Base-by-base conservation (phyloP, 441 rosid species). In the Pelargonium fulgidum region DNA sequence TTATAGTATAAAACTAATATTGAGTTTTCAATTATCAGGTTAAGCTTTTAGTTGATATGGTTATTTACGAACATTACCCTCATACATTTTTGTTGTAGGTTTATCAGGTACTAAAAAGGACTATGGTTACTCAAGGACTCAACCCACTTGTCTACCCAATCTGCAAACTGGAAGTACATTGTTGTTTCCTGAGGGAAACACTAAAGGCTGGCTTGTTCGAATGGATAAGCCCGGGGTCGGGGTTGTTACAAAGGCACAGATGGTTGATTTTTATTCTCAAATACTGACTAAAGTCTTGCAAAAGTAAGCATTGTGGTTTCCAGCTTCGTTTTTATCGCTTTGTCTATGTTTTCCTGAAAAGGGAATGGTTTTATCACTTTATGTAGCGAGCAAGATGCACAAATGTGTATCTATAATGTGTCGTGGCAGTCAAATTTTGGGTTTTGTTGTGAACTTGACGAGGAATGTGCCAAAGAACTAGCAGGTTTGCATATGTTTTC, bases 381-480 rank as follows among this genome's bases (percentile, higher is more conserved):
- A n/a, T n/a, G 73, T 85, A 93, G 98, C 61, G 90, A 87, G 78
- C 79, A 80, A 75, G 97, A 93, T 83, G 89, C 98, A 1, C 94
- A 93, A 72, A 88, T 93, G 90, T 89, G 97, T 75, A 82, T 93
- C 63, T 91, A 93, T 78, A 90, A 93, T 58, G 78, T 88, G 69
- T 93, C 96, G 11, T 93, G 98, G 98, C 87, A 78, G 71, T 82
- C 82, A 58, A 71, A 83, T 67, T 87, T 81, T 54, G 92, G 93
- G 16, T 91, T 93, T 72, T 89, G 95, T 72, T 88, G 98, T 74
- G 95, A 87, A 68, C 87, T 91, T 47, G 95, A 89, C 68, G 92
- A 86, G 16, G 86, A 82, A 68, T 85, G 91, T 65, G 97, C 92
- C 0, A n/a, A 65, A 16, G 92, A 86, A 79, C 75, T 93, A 39